A percentile compares a stretch with the other conserved stretches of the same genome.
Evolutionary conservation across 192 early-diverging fungal genomes (phyloP).

Genomic region (Coemansia aciculifera): DNA sequence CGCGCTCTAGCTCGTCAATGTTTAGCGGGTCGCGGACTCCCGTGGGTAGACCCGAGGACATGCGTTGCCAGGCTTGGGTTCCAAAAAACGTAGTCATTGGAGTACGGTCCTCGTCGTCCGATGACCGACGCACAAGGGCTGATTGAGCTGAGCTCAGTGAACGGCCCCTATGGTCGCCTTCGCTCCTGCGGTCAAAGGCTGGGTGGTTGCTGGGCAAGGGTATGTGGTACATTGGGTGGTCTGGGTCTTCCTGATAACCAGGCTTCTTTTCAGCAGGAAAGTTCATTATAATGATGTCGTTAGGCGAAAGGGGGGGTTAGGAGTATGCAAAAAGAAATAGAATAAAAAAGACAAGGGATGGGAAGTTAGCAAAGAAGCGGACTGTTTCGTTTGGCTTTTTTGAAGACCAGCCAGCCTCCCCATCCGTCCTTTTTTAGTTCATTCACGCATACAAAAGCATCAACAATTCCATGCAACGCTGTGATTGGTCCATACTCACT

Average conservation of each 20-base stretch:
- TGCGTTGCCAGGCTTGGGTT: slow-evolving; percentile 41
- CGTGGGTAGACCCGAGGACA: slow-evolving; percentile 41
- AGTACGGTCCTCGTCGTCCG: slow-evolving; percentile 34
- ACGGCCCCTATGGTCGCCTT: slow-evolving; percentile 24
- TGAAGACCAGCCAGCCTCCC: not conserved
- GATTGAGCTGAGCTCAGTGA: slow-evolving; percentile 34
- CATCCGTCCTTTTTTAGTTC: not conserved
- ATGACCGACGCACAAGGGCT: slow-evolving; percentile 15
- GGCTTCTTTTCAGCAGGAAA: slow-evolving; percentile 8
- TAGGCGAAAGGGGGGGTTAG: not conserved
- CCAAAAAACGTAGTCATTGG: slow-evolving; percentile 48
- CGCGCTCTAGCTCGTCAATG: slow-evolving; percentile 56
- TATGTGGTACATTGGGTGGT: slow-evolving; percentile 17
- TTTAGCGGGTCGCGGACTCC: slow-evolving; percentile 54
- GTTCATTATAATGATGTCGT: slow-evolving; percentile 1
- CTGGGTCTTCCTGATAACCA: not conserved
- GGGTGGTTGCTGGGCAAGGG: slow-evolving; percentile 28
- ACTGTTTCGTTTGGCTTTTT: not conserved
- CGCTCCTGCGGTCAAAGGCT: slow-evolving; percentile 2
- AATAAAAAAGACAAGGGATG: not conserved
- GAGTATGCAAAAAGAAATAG: not conserved
- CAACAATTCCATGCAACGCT: too few relatives aligned
- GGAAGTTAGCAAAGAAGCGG: not conserved
- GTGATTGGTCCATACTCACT: not conserved
- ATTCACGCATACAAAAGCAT: not conserved